A percentile compares a stretch with the other conserved stretches of the same genome.
Conservation (phyloP, 352 stramenopile genomes). For the Phytophthora podocarpi region DNA sequence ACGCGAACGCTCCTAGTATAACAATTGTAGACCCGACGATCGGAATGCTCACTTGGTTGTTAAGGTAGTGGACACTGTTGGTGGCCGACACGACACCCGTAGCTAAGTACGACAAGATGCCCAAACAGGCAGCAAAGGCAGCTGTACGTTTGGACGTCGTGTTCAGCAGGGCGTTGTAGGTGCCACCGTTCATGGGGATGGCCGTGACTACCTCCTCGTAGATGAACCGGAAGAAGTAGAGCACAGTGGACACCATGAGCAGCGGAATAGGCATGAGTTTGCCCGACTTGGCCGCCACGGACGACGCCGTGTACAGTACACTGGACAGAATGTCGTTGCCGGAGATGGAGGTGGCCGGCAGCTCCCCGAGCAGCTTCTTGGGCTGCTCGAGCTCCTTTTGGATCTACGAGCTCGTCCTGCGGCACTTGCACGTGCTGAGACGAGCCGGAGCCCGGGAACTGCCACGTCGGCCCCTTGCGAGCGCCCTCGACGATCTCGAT, state of each 20-base stretch:
- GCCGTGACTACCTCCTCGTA: conserved; percentile 90
- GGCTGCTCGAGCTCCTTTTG: conserved; percentile 35
- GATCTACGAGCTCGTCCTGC: conserved; percentile 42
- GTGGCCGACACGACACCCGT: conserved; percentile 77
- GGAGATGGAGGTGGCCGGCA: conserved; percentile 81
- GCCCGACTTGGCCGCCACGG: conserved; percentile 52
- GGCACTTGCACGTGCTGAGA: conserved; percentile 42
- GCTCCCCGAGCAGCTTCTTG: conserved; percentile 58
- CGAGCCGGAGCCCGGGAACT: conserved; percentile 45
- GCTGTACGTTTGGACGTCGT: conserved; percentile 89
- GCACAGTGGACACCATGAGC: conserved; percentile 64
- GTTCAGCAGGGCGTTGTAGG: conserved; percentile 92
- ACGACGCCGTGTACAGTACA: conserved; percentile 70
- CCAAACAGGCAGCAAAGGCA: conserved; percentile 77
- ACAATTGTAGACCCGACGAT: conserved; percentile 42
- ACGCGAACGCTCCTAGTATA: conserved; percentile 78
- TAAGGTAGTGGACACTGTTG: conserved; percentile 82
- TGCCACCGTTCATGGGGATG: conserved; percentile 89
- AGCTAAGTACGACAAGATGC: conserved; percentile 90
- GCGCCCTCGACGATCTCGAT: conserved; percentile 47
- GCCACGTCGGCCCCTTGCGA: conserved; percentile 38
- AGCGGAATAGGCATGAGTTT: conserved; percentile 84
- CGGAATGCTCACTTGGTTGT: conserved; percentile 60
- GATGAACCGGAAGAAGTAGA: conserved; percentile 76
- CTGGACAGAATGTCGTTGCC: conserved; percentile 91